Conservation (phyloP, 345 rosid genomes). For the Barbarea vulgaris region DNA sequence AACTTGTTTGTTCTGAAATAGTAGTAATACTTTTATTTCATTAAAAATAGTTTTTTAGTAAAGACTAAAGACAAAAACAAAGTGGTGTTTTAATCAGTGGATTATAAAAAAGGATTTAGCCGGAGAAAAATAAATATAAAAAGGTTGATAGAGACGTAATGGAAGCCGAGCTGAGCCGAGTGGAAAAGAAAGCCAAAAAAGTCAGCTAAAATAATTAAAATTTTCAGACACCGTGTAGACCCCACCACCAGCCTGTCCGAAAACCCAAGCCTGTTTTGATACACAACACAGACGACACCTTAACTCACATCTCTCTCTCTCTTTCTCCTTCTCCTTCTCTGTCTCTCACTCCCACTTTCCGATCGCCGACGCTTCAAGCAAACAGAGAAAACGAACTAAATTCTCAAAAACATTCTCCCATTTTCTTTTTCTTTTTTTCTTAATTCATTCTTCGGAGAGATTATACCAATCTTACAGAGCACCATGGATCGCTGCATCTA, state of each 20-base stretch:
- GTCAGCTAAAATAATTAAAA: conserved; percentile 32
- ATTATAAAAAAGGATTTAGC: conserved; percentile 18
- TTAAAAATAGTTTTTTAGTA: background rate
- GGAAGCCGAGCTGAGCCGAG: conserved; percentile 33
- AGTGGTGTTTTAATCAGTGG: conserved; percentile 7
- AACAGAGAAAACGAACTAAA: background rate
- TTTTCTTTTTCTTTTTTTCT: background rate
- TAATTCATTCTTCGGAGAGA: background rate
- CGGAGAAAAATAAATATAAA: background rate
- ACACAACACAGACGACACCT: conserved; percentile 11
- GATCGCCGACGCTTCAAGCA: conserved; percentile 28
- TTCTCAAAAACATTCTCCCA: background rate
- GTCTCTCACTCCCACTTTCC: conserved; percentile 36
- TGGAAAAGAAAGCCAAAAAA: conserved; percentile 11
- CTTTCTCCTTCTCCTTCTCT: background rate
- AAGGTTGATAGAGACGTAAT: conserved; percentile 1
- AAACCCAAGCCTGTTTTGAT: conserved; percentile 33
- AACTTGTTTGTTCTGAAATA: conserved; percentile 21
- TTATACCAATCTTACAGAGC: conserved; percentile 27
- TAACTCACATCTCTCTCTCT: conserved; percentile 28
- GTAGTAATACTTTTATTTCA: background rate
- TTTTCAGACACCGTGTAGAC: conserved; percentile 39
- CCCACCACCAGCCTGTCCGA: conserved; percentile 47
- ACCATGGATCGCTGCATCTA: conserved; percentile 44
- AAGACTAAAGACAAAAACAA: conserved; percentile 30